phyloP scores from a whole-genome alignment of 2,329 filamentous ascomycete genomes.

The Pseudogymnoascus sp. region DNA sequence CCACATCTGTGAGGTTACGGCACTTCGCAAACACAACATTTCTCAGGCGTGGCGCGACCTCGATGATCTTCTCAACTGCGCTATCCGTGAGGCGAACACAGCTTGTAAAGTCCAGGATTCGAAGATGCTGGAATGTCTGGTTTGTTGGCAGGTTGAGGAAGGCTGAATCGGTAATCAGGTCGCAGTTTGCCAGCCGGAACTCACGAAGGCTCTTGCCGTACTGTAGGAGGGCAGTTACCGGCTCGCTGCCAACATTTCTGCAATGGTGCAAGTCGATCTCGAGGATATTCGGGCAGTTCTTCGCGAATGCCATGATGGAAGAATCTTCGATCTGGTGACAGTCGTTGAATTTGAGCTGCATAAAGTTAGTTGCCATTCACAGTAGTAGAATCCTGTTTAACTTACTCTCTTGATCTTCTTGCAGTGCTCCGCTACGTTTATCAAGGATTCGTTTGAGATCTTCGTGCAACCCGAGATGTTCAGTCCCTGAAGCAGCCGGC shows the following conservation, averaged over 20 bases:
- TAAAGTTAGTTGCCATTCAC: slow-evolving; percentile 14
- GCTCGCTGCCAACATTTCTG: slow-evolving; percentile 68
- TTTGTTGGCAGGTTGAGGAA: slow-evolving; percentile 69
- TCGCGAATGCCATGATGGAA: slow-evolving; percentile 76
- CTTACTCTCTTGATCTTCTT: slow-evolving; percentile 76
- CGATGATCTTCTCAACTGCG: slow-evolving; percentile 80
- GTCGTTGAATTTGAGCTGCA: slow-evolving; percentile 84
- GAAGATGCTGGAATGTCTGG: slow-evolving; percentile 72
- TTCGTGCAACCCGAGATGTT: slow-evolving; percentile 83
- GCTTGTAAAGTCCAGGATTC: slow-evolving; percentile 88
- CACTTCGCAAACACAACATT: slow-evolving; percentile 95
- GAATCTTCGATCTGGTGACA: slow-evolving; percentile 77
- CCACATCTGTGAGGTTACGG: slow-evolving; percentile 79
- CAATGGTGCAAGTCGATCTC: slow-evolving; percentile 94
- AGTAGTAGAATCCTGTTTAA: slow-evolving; percentile 14
- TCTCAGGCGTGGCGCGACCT: slow-evolving; percentile 74
- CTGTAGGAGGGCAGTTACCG: slow-evolving; percentile 71
- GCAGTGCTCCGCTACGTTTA: slow-evolving; percentile 72
- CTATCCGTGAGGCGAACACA: slow-evolving; percentile 77
- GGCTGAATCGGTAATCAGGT: slow-evolving; percentile 75
- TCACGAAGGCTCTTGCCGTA: slow-evolving; percentile 81
- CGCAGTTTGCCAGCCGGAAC: slow-evolving; percentile 77
- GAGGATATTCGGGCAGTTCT: slow-evolving; percentile 83
- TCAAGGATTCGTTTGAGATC: slow-evolving; percentile 79
- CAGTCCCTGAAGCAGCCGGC: slow-evolving; percentile 76